Evolutionary conservation across 1,139 yeast genomes (phyloP).

Genomic region (Hemisphaericaspora subhashii): DNA sequence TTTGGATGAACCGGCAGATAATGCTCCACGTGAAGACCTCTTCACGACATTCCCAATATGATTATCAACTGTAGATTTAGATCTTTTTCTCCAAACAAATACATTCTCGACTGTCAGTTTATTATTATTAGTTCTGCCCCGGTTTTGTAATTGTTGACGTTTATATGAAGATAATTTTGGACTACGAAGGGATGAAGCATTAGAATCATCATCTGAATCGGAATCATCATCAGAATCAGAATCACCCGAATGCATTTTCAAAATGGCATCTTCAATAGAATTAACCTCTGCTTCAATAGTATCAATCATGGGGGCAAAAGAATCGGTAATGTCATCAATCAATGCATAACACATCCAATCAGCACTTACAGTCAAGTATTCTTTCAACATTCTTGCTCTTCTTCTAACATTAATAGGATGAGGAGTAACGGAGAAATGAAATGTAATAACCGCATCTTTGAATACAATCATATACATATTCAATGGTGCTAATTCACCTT

Average conservation of each 20-base stretch:
- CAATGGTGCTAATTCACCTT: slow-evolving; percentile 83
- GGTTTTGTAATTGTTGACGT: not conserved
- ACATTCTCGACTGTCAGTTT: slow-evolving; percentile 21
- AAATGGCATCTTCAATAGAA: slow-evolving; percentile 85
- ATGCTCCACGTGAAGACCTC: slow-evolving; percentile 2
- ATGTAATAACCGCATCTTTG: slow-evolving; percentile 85
- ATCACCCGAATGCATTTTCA: slow-evolving; percentile 78
- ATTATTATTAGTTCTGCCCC: slow-evolving; percentile 1
- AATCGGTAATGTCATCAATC: slow-evolving; percentile 95
- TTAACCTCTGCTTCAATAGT: slow-evolving; percentile 92
- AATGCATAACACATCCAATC: slow-evolving; percentile 98
- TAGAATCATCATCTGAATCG: slow-evolving; percentile 38
- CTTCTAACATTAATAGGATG: slow-evolving; percentile 95
- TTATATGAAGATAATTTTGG: not conserved
- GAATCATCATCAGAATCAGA: slow-evolving; percentile 42
- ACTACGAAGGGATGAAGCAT: slow-evolving; percentile 18
- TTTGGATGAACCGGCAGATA: slow-evolving; percentile 3
- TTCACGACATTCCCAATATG: slow-evolving; percentile 12
- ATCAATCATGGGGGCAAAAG: slow-evolving; percentile 94
- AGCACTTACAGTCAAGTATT: slow-evolving; percentile 84
- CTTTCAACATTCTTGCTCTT: slow-evolving; percentile 82
- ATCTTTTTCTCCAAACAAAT: slow-evolving; percentile 38
- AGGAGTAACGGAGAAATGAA: slow-evolving; percentile 93
- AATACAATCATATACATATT: slow-evolving; percentile 93
- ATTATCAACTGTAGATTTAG: slow-evolving; percentile 42